phyloP scores from a whole-genome alignment of 2,329 filamentous ascomycete species.

The Hypoxylon sp. region DNA sequence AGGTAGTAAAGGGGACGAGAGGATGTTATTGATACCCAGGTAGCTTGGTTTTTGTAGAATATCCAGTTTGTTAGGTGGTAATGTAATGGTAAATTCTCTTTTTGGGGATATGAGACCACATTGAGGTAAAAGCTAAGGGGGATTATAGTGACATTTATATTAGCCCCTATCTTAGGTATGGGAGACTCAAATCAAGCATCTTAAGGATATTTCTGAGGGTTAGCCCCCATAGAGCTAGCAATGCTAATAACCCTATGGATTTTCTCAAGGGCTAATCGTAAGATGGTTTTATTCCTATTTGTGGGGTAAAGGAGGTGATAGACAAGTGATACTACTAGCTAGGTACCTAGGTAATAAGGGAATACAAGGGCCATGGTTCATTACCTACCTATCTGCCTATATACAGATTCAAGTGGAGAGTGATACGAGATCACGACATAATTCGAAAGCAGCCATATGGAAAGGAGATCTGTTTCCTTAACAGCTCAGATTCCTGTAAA shows the following conservation, averaged over 20 bases:
- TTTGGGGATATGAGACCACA: neutral
- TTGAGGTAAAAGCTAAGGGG: neutral
- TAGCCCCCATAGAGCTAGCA: neutral
- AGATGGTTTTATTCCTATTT: neutral
- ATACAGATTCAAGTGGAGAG: neutral
- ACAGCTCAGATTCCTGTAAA: neutral
- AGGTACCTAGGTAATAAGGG: no score
- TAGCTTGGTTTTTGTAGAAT: constrained; percentile 8
- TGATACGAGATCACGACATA: neutral
- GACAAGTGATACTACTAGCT: no score
- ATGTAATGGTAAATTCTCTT: constrained; percentile 5
- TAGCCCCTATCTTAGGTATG: no score
- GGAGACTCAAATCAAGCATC: no score
- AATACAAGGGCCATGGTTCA: neutral
- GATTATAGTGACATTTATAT: neutral
- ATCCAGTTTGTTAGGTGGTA: neutral
- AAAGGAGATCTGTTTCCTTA: neutral
- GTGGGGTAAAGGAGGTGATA: neutral
- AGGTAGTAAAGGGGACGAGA: neutral
- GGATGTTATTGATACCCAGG: constrained; percentile 33
- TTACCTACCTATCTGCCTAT: no score
- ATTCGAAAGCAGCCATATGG: neutral
- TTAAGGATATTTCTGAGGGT: neutral
- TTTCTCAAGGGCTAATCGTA: neutral
- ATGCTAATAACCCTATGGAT: neutral